Evolutionary conservation across 805 yeast species (phyloP).

Genomic region (Yarrowia keelungensis): DNA sequence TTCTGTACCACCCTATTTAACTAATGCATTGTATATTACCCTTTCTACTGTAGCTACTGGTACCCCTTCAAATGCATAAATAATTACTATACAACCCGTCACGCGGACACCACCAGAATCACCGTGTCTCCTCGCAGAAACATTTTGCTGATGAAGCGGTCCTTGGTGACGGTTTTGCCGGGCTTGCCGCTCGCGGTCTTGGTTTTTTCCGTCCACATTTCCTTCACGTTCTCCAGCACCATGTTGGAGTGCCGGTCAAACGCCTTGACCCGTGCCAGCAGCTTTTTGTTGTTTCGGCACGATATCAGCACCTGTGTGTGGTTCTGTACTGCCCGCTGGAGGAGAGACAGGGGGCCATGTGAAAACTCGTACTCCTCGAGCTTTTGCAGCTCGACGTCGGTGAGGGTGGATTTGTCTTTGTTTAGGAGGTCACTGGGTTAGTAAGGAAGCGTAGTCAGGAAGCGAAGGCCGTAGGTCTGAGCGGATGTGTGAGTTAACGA

Average conservation of each 20-base stretch:
- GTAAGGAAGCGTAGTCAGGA: not conserved
- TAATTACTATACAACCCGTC: conserved; percentile 38
- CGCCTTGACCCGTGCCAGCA: conserved; percentile 88
- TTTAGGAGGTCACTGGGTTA: conserved; percentile 60
- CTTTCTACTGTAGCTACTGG: not conserved
- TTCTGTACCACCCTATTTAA: no score
- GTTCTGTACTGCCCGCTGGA: conserved; percentile 80
- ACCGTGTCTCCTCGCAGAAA: conserved; percentile 96
- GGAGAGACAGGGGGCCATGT: conserved; percentile 88
- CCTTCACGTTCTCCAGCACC: conserved; percentile 91
- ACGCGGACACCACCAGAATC: conserved; percentile 65
- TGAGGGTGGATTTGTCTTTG: conserved; percentile 78
- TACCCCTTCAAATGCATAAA: conserved; percentile 17
- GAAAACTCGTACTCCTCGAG: conserved; percentile 88
- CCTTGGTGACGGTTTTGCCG: conserved; percentile 68
- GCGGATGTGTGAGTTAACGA: not conserved
- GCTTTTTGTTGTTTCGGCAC: conserved; percentile 89
- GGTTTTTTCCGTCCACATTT: conserved; percentile 73
- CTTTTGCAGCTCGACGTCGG: conserved; percentile 77
- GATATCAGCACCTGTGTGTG: conserved; percentile 84
- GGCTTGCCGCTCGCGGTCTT: conserved; percentile 71
- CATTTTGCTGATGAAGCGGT: conserved; percentile 85
- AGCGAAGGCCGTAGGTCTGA: not conserved
- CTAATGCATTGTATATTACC: no score
- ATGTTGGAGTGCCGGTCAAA: conserved; percentile 96